These are phyloP conservation scores for Populus euphratica DNA, from an alignment of 345 rosid species.

Conservation along the genomic window DNA sequence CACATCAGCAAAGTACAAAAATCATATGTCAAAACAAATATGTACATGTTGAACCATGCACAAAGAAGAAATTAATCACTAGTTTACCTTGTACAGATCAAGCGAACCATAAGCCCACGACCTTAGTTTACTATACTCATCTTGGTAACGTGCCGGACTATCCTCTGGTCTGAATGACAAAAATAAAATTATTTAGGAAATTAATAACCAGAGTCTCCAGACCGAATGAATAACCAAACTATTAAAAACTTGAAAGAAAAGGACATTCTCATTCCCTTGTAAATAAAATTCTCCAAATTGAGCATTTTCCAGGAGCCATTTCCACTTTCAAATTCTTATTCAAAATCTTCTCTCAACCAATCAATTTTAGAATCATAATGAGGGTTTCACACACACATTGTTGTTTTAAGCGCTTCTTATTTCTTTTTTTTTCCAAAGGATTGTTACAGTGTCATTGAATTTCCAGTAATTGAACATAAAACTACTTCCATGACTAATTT, in stretches of 20 bases:
- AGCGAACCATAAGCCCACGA: slow-evolving; percentile 78
- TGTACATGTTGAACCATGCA: not conserved
- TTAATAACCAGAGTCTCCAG: not conserved
- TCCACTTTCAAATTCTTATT: not conserved
- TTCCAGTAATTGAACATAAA: not conserved
- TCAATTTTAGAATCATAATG: not conserved
- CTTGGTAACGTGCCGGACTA: slow-evolving; percentile 57
- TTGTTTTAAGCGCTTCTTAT: not conserved
- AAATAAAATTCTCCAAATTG: not conserved
- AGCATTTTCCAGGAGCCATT: not conserved
- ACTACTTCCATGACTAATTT: not conserved
- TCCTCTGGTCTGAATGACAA: slow-evolving; percentile 50
- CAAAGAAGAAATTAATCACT: not conserved
- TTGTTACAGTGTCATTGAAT: not conserved
- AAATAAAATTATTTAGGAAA: not conserved
- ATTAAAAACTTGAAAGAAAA: not conserved
- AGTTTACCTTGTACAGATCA: slow-evolving; percentile 74
- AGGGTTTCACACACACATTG: not conserved
- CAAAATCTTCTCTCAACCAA: not conserved
- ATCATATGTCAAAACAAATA: not conserved
- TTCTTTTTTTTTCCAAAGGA: not conserved
- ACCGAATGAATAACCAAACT: not conserved
- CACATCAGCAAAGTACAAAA: not conserved
- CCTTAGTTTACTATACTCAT: slow-evolving; percentile 77
- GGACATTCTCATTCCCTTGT: not conserved